Base-by-base conservation (phyloP, 129 eudicot genomes). In the Centaurea solstitialis region DNA sequence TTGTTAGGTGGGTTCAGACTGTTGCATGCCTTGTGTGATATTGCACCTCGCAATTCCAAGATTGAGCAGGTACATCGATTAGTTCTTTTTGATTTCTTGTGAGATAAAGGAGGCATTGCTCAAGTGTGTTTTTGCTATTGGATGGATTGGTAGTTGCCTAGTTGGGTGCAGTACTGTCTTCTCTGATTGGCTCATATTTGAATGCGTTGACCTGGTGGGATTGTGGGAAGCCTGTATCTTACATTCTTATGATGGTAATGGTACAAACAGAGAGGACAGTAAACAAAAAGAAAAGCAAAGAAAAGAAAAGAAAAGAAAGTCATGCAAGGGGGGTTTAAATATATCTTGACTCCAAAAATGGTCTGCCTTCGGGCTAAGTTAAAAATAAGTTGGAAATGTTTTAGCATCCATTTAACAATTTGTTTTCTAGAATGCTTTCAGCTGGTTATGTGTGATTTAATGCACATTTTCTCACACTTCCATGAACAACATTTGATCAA, bases 1-100 rank as follows among this genome's bases (percentile, higher is more conserved):
- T 81, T 93, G 85, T 83, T 95, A 71, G 80, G 88, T 74, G 99
- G 98, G 47, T 7, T 93, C 45, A 86, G 89, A 43, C 86, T 95
- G 66, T 85, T 95, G 75, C 91, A 93, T 83, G 79, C 86, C 75
- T 79, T 95, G 41, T 93, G 91, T 77, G 97, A 93, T 76, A 84
- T 88, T 50, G 97, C 98, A 65, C 81, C 92, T 80, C 94, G 94
- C 40, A 85, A 87, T 62, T 82, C 87, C 70, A 89, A 87, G 82
- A 89, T 95, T 67, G 98, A 93, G 82, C 94, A 89, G 92, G 98
- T 93, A 64, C 33, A 79, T 70, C 15, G n/a, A 71, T 38, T 24
- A 17, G 33, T 50, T 85, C 6, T 67, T 38, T 38, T 57, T 35
- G 9, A 71, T 43, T 39, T 68, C 1, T 59, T 37, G 22, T 57